Evolutionary conservation across 2,329 filamentous ascomycete species (phyloP).

Genomic region (Coleophoma cylindrospora): DNA sequence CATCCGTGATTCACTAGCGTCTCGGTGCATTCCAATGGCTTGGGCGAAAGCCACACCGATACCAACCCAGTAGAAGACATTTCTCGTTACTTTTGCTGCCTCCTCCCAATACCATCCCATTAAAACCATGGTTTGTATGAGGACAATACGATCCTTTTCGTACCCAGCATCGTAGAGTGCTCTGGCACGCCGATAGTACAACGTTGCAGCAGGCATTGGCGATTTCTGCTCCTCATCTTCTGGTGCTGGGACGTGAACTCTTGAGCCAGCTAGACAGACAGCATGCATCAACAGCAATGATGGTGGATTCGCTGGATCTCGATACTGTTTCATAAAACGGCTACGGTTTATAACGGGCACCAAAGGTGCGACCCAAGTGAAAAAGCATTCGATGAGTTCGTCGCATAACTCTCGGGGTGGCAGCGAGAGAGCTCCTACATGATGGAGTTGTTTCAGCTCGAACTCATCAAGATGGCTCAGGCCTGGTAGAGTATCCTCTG

Average conservation of each 20-base stretch:
- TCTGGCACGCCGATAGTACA: conserved; percentile 95
- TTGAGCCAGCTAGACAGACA: conserved; percentile 81
- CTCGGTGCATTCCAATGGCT: conserved; percentile 93
- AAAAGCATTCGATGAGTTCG: conserved; percentile 89
- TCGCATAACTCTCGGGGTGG: conserved; percentile 85
- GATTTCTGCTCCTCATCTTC: conserved; percentile 48
- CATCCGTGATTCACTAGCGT: conserved; percentile 88
- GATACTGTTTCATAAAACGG: conserved; percentile 89
- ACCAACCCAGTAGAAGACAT: conserved; percentile 96
- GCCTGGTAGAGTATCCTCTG: background rate
- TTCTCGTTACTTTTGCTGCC: conserved; percentile 71
- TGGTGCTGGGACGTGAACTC: conserved; percentile 58
- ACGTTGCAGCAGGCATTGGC: conserved; percentile 75
- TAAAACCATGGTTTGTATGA: conserved; percentile 84
- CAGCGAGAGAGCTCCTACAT: conserved; percentile 83
- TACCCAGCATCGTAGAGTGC: conserved; percentile 95
- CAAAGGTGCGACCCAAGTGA: conserved; percentile 92
- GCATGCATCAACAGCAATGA: conserved; percentile 88
- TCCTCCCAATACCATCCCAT: conserved; percentile 99
- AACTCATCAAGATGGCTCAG: background rate
- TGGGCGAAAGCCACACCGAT: conserved; percentile 92
- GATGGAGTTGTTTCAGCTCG: conserved; percentile 90
- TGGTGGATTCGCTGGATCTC: conserved; percentile 84
- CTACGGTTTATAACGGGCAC: conserved; percentile 89
- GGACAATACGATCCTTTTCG: conserved; percentile 91